Evolutionary conservation across 345 rosid species (phyloP).

Genomic region (Linum usitatissimum): DNA sequence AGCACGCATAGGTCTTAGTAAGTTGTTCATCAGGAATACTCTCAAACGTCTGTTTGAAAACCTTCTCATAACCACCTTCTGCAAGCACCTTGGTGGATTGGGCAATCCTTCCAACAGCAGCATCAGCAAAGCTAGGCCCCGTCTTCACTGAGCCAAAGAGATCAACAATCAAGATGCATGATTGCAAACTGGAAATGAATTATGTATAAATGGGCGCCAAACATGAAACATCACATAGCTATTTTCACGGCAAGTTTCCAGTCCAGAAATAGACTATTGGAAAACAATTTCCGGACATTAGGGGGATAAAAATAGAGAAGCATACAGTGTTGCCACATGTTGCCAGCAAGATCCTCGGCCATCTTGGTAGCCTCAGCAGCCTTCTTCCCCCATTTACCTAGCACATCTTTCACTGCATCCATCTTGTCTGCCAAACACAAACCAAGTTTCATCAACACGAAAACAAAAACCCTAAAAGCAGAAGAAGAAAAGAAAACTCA

Average conservation of each 20-base stretch:
- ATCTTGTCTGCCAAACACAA: conserved; percentile 44
- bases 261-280: not conserved
- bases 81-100: conserved; percentile 6
- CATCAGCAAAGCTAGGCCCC: conserved; percentile 11
- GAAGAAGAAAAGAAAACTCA: conserved; percentile 11
- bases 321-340: conserved; percentile 9
- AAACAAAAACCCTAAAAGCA: not conserved
- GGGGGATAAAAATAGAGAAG: not conserved
- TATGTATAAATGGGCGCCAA: not conserved
- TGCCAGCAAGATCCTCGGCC: conserved; percentile 44
- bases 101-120: conserved; percentile 10
- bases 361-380: conserved; percentile 85
- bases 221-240: no score
- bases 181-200: no score
- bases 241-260: not conserved
- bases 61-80: conserved; percentile 10
- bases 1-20: conserved; percentile 5
- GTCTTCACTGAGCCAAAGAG: conserved; percentile 7
- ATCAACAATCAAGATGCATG: not conserved
- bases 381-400: conserved; percentile 87
- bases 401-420: conserved; percentile 70
- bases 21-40: conserved; percentile 1
- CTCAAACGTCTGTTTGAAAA: conserved; percentile 3
- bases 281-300: no score
- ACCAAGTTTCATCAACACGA: not conserved